Base-by-base conservation (phyloP, 768 basidiomycete genomes). In the Hygrocybe punicea region DNA sequence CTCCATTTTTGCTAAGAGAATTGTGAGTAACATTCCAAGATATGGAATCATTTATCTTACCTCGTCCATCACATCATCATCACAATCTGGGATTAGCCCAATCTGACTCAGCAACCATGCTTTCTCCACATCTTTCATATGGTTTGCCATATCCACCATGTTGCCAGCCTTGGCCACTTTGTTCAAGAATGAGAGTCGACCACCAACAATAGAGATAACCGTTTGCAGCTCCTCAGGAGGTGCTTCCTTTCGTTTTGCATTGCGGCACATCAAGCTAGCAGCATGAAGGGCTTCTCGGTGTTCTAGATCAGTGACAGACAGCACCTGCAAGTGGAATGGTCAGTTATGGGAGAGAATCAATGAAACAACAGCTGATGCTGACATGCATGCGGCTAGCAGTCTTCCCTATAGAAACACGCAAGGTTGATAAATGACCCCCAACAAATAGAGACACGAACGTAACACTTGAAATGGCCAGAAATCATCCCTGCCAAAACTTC, bases 51-150 rank as follows among this genome's bases (percentile, higher is more conserved):
- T 37, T 42, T 34, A 46, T 68, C 75, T 60, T 62, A 89, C 89
- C 78, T 93, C 93, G 69, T 93, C 92, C 91, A 90, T 91, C 56
- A 90, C 84, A 65, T 90, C 87, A 71, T 91, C 89, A 68, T 93
- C 91, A 65, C 84, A 86, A 65, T 91, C 91, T 7, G 82, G 81
- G 57, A 93, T 93, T 48, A 92, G 75, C 3, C 77, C 90, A 42
- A 91, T 87, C 68, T 87, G 86, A 64, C 85, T 87, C 21, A 86
- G 75, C 33, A 93, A 73, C 88, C 90, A 93, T 24, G 79, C 84
- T 65, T 89, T 89, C 72, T 94, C 92, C 9, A 83, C 79, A n/a
- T 75, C 65, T 3, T 91, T 74, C 65, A 91, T 71, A 53, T 85
- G 77, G 55, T 78, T 71, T n/a, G 91, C 88, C 72, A 82, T 80